Evolutionary conservation across 2,329 filamentous ascomycete species (phyloP), one percentile per base, ranked within the genome.

Genomic region (Fusarium sp.): DNA sequence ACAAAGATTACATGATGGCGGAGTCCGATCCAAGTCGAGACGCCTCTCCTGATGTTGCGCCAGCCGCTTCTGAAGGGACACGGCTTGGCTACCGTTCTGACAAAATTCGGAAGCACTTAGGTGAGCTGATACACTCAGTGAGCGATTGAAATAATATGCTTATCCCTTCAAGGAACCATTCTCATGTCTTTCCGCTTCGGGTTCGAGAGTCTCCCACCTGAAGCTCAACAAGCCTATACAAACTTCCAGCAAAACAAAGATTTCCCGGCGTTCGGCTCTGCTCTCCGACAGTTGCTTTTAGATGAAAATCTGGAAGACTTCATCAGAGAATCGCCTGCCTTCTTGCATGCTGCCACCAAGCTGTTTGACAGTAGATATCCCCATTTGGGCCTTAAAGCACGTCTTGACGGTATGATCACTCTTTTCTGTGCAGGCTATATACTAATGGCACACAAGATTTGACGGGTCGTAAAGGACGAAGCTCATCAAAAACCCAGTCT

Each of bases 291-390:
- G 1, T 45, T 73, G 4, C 28, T 76, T 8, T 34, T 47, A 9
- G 32, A 60, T 18, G 50, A 51, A 9, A 30, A 47, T 2, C 61
- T 79, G 2, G 71, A 75, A n/a, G 51, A 40, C 5, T 73, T 75
- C n/a, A 55, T 78, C 16, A 7, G 34, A 2, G 47, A 59, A 9
- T 63, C 74, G 18, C 42, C 55, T 11, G 34, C 37, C 1, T 67
- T 73, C 40, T 63, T 69, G 13, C 18, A 61, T 9, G 32, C 57
- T 28, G 59, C 66, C 12, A 47, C 25, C 18, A 46, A 66, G 5
- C 51, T 79, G 13, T 76, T 77, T 48, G 65, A 56, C 16, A 48
- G 66, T 14, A 61, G 59, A 45, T 69, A 76, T 54, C 60, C 69
- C 10, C 32, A 60, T 4, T 21, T 71, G 25, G 25, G 55, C 25